These are phyloP conservation scores for Papiliotrema fonsecae DNA, from an alignment of 1,284 basidiomycete genomes.

Conservation along the genomic window DNA sequence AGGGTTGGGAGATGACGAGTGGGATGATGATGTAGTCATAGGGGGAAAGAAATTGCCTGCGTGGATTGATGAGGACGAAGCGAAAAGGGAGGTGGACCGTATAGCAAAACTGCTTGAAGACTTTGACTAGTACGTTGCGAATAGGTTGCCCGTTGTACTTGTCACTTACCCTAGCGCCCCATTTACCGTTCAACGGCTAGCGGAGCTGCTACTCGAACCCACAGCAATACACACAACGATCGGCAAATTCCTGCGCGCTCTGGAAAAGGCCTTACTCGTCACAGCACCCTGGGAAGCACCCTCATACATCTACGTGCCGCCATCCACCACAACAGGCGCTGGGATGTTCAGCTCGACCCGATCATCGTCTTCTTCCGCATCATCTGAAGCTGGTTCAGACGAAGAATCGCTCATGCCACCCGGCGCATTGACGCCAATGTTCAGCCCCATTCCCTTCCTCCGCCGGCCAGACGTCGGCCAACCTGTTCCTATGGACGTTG, in stretches of 20 bases:
- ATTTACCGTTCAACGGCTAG: slow-evolving; percentile 87
- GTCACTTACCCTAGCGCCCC: slow-evolving; percentile 55
- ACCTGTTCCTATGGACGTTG: slow-evolving; percentile 1
- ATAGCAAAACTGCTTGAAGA: slow-evolving; percentile 66
- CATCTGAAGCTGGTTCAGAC: slow-evolving; percentile 20
- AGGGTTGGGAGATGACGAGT: slow-evolving; percentile 32
- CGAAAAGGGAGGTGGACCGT: slow-evolving; percentile 56
- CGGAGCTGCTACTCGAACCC: slow-evolving; percentile 74
- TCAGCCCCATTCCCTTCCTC: slow-evolving; percentile 48
- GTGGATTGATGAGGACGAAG: slow-evolving; percentile 57
- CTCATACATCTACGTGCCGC: slow-evolving; percentile 30
- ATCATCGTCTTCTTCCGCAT: slow-evolving; percentile 50
- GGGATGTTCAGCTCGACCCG: background rate
- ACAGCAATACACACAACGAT: slow-evolving; percentile 67
- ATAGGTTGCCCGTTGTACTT: background rate
- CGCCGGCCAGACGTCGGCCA: slow-evolving; percentile 10
- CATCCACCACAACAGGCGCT: background rate
- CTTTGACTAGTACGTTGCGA: slow-evolving; percentile 50
- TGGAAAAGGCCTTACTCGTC: slow-evolving; percentile 79
- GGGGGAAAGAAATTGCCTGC: slow-evolving; percentile 54
- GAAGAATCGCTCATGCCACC: slow-evolving; percentile 38
- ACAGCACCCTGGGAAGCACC: slow-evolving; percentile 57
- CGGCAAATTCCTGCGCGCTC: slow-evolving; percentile 85
- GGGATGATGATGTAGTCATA: slow-evolving; percentile 45
- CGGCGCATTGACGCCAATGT: slow-evolving; percentile 43